phyloP scores from a whole-genome alignment of 2,329 filamentous ascomycete genomes.

The Calonectria pseudoturangicola region DNA sequence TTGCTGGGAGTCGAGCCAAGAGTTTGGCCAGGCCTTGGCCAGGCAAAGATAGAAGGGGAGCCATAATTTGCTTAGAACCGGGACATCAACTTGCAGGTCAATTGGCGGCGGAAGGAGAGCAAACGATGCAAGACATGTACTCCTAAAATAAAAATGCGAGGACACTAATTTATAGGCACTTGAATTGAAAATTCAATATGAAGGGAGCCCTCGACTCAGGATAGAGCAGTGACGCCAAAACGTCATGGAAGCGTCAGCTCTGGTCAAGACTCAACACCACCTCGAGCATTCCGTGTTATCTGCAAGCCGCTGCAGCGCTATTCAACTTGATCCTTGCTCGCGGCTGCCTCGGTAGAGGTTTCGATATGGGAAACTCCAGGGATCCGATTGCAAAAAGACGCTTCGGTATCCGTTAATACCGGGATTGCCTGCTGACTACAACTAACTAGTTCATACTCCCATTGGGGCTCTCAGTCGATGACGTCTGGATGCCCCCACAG shows the following conservation, averaged over 20 bases:
- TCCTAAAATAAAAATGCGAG: neutral
- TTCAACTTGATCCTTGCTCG: conserved; percentile 9
- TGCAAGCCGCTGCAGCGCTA: conserved; percentile 8
- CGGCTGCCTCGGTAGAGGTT: conserved; percentile 1
- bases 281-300: neutral
- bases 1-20: neutral
- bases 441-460: neutral
- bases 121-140: neutral
- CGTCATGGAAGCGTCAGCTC: conserved; percentile 21
- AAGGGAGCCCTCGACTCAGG: neutral
- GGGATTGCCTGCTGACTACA: conserved; percentile 17
- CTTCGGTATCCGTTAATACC: neutral
- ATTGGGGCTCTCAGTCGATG: conserved; percentile 13
- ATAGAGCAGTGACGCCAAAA: neutral
- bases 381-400: neutral
- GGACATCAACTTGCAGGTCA: neutral
- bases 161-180: neutral
- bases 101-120: neutral
- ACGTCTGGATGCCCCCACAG: conserved; percentile 12
- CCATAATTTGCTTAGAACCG: conserved; percentile 2
- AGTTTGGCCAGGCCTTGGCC: neutral
- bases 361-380: neutral
- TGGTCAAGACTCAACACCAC: neutral
- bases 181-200: neutral
- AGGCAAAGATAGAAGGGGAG: neutral